phyloP scores from a whole-genome alignment of 139 green algal genomes.

The Chlamydomonas asymmetrica region DNA sequence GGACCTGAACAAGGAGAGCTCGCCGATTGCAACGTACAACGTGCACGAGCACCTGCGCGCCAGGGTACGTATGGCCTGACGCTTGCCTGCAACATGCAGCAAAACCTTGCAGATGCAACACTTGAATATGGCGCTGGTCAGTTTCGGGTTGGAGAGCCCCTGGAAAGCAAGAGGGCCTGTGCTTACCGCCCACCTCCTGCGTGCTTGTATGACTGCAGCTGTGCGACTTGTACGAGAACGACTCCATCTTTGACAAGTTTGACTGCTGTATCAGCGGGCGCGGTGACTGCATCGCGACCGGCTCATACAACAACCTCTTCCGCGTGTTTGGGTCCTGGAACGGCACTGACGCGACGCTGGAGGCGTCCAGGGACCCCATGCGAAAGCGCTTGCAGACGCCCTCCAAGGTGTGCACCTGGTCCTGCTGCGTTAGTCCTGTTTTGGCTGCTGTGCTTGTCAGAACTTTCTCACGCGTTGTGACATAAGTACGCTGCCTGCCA shows the following conservation, averaged over 20 bases:
- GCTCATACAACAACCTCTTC: slow-evolving; percentile 94
- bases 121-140: too few species aligned
- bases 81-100: too few species aligned
- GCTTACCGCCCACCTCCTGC: neutral
- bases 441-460: neutral
- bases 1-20: slow-evolving; percentile 91
- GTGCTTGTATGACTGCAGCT: slow-evolving; percentile 57
- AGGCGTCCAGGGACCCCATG: slow-evolving; percentile 78
- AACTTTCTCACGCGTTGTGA: neutral
- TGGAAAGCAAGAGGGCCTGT: neutral
- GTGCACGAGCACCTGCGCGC: slow-evolving; percentile 92
- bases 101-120: too few species aligned
- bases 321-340: slow-evolving; percentile 62
- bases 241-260: slow-evolving; percentile 99
- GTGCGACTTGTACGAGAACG: slow-evolving; percentile 98
- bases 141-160: too few species aligned
- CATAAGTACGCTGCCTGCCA: neutral
- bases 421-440: neutral
- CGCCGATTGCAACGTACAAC: slow-evolving; percentile 82
- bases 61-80: slow-evolving; percentile 54
- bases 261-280: slow-evolving; percentile 86
- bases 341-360: slow-evolving; percentile 62
- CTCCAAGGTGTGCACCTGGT: slow-evolving; percentile 41
- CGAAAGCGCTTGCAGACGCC: slow-evolving; percentile 62
- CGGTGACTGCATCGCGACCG: slow-evolving; percentile 80